Evolutionary conservation across 1,139 yeast species (phyloP).

Genomic region (Taiozyma sp.): DNA sequence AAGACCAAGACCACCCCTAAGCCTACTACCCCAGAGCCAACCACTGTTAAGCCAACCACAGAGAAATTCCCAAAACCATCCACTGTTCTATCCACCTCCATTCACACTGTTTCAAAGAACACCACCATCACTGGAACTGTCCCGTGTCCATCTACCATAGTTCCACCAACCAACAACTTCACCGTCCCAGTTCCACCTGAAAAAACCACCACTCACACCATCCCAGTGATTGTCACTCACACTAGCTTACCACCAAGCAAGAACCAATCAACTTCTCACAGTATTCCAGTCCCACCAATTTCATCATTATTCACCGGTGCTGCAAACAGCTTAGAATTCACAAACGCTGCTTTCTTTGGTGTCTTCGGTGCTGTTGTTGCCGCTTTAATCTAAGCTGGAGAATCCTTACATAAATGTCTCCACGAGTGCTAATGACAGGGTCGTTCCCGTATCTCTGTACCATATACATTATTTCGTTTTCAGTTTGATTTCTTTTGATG

Average conservation of each 20-base stretch:
- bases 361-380: slow-evolving; percentile 6
- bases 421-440: not conserved
- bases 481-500: not conserved
- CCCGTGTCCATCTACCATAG: not conserved
- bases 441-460: not conserved
- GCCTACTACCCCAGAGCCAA: not conserved
- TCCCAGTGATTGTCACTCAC: not conserved
- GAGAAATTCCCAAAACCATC: not conserved
- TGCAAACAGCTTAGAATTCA: slow-evolving; percentile 2
- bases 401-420: no score
- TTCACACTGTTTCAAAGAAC: not conserved
- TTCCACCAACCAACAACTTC: not conserved
- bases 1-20: no score
- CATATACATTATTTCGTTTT: not conserved
- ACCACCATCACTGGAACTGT: not conserved
- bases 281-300: not conserved
- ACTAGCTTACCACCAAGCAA: not conserved
- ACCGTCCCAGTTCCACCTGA: slow-evolving; percentile 5
- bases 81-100: slow-evolving; percentile 1
- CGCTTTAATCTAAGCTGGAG: slow-evolving; percentile 3
- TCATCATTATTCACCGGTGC: slow-evolving; percentile 4
- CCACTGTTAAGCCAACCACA: not conserved
- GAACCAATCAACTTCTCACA: not conserved
- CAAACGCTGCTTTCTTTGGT: slow-evolving; percentile 1
- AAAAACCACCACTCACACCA: not conserved